phyloP scores from a whole-genome alignment of 805 yeast genomes.

The Kockiozyma suomiensis region DNA sequence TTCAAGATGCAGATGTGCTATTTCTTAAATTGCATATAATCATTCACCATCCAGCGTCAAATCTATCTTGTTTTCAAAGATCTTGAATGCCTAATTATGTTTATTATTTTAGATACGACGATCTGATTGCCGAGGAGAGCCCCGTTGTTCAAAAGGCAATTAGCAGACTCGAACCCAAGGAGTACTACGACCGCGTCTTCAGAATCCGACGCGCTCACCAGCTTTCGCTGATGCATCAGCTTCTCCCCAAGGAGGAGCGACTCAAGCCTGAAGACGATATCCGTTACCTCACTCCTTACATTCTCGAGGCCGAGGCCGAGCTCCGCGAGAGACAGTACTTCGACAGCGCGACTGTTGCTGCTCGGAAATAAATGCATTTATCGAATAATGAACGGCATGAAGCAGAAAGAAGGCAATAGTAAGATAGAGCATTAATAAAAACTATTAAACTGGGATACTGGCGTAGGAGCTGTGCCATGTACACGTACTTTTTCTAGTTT shows the following conservation, averaged over 20 bases:
- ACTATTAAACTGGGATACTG: constrained; percentile 4
- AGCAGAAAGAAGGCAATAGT: not conserved
- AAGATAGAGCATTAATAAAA: not conserved
- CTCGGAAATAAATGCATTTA: constrained; percentile 15
- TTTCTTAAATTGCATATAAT: too few species aligned
- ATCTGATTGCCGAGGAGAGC: constrained; percentile 83
- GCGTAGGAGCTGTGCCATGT: constrained; percentile 5
- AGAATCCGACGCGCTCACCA: constrained; percentile 93
- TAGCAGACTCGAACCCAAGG: constrained; percentile 80
- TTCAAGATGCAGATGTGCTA: too few species aligned
- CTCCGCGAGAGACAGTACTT: constrained; percentile 83
- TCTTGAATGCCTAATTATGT: too few species aligned
- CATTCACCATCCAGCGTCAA: too few species aligned
- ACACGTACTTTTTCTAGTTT: not conserved
- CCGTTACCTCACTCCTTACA: constrained; percentile 82
- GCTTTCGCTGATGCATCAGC: constrained; percentile 76
- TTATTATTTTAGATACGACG: constrained; percentile 76
- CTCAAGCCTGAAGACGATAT: constrained; percentile 77
- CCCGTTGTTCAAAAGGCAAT: constrained; percentile 85
- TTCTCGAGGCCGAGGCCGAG: constrained; percentile 93
- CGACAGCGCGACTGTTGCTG: constrained; percentile 65
- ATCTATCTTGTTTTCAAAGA: not conserved
- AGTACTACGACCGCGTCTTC: constrained; percentile 86
- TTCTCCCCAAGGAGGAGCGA: constrained; percentile 79
- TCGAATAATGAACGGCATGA: not conserved